Percentiles rank a stretch among this genome's conserved stretches.
Evolutionary conservation across 108 stramenopile species (phyloP).

Genomic region (Nitzschia sp.): DNA sequence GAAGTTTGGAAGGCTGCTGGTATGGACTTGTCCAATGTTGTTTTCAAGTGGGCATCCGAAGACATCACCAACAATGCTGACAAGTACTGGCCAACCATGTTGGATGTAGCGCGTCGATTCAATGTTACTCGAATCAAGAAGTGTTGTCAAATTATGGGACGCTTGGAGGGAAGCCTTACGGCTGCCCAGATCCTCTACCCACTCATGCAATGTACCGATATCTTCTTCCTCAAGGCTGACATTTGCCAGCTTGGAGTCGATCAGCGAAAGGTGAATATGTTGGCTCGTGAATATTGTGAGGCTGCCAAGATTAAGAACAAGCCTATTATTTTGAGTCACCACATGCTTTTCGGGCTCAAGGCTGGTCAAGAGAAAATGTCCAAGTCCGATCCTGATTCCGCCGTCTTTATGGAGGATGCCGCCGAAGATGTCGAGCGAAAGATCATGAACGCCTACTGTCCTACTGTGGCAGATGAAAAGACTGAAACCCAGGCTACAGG

Average conservation of each 20-base stretch:
- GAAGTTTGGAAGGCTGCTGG: constrained; percentile 99
- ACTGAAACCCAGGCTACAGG: constrained; percentile 9
- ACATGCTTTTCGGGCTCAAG: constrained; percentile 95
- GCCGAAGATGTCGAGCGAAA: constrained; percentile 91
- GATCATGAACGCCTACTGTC: constrained; percentile 89
- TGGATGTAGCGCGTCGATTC: constrained; percentile 96
- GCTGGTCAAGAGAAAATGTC: constrained; percentile 99
- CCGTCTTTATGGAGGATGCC: constrained; percentile 99
- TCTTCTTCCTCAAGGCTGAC: constrained; percentile 99
- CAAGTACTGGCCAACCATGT: constrained; percentile 90
- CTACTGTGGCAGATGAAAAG: constrained; percentile 46
- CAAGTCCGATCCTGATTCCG: constrained; percentile 98
- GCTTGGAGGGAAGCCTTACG: constrained; percentile 90
- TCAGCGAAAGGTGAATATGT: constrained; percentile 99
- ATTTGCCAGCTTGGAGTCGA: constrained; percentile 99
- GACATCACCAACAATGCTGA: constrained; percentile 95
- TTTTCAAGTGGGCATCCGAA: constrained; percentile 98
- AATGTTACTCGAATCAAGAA: constrained; percentile 92
- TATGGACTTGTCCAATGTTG: constrained; percentile 95
- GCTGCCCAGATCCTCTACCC: constrained; percentile 98
- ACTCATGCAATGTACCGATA: constrained; percentile 98
- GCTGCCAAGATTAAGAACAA: constrained; percentile 90
- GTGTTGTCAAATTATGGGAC: constrained; percentile 99
- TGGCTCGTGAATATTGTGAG: constrained; percentile 98
- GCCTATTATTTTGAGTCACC: constrained; percentile 93